Conservation (phyloP, 768 basidiomycete genomes). For the Strobilomyces dryophilus region DNA sequence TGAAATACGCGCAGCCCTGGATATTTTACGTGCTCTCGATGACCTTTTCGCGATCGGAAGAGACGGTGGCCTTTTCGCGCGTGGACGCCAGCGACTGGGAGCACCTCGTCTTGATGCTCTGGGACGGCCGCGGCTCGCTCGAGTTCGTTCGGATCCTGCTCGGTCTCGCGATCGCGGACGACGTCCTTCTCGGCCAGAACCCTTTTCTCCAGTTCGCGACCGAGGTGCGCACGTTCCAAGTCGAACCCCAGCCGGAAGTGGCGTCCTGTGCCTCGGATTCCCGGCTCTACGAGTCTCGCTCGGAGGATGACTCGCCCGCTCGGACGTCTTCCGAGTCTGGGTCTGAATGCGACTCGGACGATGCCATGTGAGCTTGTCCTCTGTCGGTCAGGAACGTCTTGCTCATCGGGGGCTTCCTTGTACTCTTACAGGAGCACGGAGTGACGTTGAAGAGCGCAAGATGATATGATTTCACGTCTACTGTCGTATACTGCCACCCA, state of each 20-base stretch:
- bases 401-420: not conserved
- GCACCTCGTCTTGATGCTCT: not conserved
- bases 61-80: not conserved
- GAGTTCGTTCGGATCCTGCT: not conserved
- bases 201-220: not conserved
- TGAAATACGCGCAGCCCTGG: conserved; percentile 9
- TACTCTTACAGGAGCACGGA: not conserved
- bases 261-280: not conserved
- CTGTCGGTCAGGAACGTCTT: not conserved
- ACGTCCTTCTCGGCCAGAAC: not conserved
- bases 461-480: not conserved
- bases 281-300: not conserved
- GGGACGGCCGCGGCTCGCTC: not conserved
- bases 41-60: not conserved
- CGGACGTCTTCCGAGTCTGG: not conserved
- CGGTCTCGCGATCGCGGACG: not conserved
- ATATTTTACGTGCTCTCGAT: conserved; percentile 2
- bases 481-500: not conserved
- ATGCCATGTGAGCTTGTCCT: not conserved
- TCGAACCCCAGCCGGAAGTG: not conserved
- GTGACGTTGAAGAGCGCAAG: not conserved
- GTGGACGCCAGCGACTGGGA: not conserved
- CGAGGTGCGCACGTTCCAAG: not conserved
- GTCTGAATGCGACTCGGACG: not conserved
- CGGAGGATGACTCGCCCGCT: not conserved